phyloP scores from a whole-genome alignment of 306 rosid species.

The Trifolium repens region DNA sequence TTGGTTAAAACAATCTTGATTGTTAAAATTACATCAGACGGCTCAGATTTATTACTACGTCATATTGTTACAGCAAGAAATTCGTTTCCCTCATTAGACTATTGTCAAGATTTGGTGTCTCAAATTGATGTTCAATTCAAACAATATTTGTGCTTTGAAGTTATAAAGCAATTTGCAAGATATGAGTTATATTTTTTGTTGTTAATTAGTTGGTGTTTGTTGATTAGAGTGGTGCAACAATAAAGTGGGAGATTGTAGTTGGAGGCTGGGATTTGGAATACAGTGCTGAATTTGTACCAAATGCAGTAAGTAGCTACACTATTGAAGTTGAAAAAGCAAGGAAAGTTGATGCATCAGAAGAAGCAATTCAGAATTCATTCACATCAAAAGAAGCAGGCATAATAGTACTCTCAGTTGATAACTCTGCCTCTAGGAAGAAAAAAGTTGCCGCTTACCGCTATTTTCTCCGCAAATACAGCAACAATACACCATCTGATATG shows the following conservation, averaged over 20 bases:
- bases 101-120: not conserved
- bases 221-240: constrained; percentile 77
- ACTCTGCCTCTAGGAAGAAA: constrained; percentile 72
- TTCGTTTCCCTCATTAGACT: too few species aligned
- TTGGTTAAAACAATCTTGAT: too few species aligned
- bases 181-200: not conserved
- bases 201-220: not conserved
- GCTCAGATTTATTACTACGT: too few species aligned
- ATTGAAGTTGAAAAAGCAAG: constrained; percentile 83
- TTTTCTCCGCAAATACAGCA: constrained; percentile 61
- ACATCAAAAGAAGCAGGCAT: constrained; percentile 76
- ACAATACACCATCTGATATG: constrained; percentile 33
- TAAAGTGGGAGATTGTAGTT: constrained; percentile 93
- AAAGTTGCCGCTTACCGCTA: constrained; percentile 94
- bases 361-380: constrained; percentile 82
- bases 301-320: constrained; percentile 75
- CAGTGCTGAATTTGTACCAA: constrained; percentile 86
- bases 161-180: constrained; percentile 62
- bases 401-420: constrained; percentile 85
- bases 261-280: constrained; percentile 97
- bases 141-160: not conserved
- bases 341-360: constrained; percentile 61
- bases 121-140: not conserved
- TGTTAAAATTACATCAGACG: too few species aligned
- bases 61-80: too few species aligned